These are phyloP conservation scores for Magnusiomyces ingens DNA, from an alignment of 1,139 yeast species.

Conservation along the genomic window DNA sequence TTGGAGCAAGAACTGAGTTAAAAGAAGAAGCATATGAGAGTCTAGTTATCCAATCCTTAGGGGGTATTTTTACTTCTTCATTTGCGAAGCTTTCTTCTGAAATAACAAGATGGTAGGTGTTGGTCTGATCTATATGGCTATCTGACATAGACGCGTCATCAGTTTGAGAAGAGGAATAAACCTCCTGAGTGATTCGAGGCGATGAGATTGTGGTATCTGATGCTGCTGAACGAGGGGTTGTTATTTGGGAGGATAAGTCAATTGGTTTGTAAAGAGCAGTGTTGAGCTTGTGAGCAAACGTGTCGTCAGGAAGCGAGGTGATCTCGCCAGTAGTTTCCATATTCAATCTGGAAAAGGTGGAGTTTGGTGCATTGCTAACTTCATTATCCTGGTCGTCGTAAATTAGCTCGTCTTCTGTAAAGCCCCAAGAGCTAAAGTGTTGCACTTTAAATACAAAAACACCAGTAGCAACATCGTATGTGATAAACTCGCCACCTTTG, in stretches of 20 bases:
- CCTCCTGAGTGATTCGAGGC: not conserved
- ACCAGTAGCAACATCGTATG: constrained; percentile 72
- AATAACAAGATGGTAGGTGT: not conserved
- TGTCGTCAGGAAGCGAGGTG: constrained; percentile 5
- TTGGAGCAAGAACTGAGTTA: constrained; percentile 10
- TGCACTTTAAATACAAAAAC: constrained; percentile 77
- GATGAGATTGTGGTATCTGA: no score
- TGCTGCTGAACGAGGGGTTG: not conserved
- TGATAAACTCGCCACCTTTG: constrained; percentile 69
- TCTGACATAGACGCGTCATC: not conserved
- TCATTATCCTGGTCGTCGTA: constrained; percentile 41
- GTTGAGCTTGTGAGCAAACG: constrained; percentile 3
- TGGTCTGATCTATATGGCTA: not conserved
- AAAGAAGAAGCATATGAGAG: constrained; percentile 9
- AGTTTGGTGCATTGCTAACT: constrained; percentile 7
- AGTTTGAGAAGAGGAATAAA: not conserved
- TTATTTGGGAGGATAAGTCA: not conserved
- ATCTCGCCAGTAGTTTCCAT: not conserved
- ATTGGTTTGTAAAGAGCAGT: not conserved
- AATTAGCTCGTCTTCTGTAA: constrained; percentile 60
- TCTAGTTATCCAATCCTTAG: constrained; percentile 12
- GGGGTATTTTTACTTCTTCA: no score
- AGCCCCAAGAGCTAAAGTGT: constrained; percentile 93
- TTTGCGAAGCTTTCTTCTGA: no score
- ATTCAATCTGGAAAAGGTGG: not conserved